Evolutionary conservation across 1,284 basidiomycete species (phyloP).

Genomic region (Ustilago curta): DNA sequence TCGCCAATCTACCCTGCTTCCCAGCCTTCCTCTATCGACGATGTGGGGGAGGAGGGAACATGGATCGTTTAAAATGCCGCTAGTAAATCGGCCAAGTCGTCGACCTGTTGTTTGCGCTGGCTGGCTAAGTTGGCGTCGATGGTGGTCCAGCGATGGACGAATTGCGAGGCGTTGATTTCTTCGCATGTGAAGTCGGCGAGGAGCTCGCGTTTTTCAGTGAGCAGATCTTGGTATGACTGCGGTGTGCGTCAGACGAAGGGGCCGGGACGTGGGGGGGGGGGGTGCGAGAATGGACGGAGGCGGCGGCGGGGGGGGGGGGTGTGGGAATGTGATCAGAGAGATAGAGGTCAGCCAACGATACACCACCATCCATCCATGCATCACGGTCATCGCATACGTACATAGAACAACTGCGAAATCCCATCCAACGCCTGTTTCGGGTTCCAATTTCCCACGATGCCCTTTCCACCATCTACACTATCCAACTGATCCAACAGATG

Average conservation of each 20-base stretch:
- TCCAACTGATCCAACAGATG: constrained; percentile 58
- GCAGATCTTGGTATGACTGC: constrained; percentile 63
- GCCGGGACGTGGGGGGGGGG: background rate
- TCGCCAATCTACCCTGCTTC: too few species aligned
- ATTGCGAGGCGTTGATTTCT: constrained; percentile 50
- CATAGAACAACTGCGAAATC: constrained; percentile 61
- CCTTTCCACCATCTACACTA: constrained; percentile 1
- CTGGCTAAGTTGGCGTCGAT: constrained; percentile 44
- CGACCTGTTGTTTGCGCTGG: constrained; percentile 61
- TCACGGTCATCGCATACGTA: too few species aligned
- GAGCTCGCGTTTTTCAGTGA: constrained; percentile 58
- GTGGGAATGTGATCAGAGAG: too few species aligned
- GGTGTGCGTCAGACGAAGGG: background rate
- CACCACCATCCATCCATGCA: too few species aligned
- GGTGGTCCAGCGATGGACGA: constrained; percentile 47
- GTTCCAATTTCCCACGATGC: constrained; percentile 41
- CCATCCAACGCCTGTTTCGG: constrained; percentile 55
- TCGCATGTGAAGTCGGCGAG: constrained; percentile 66
- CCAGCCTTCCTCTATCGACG: too few species aligned
- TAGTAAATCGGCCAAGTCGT: constrained; percentile 63
- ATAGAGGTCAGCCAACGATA: too few species aligned
- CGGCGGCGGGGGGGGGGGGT: background rate
- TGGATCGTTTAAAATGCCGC: constrained; percentile 58
- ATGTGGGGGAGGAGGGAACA: too few species aligned
- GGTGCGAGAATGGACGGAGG: background rate